A percentile compares a stretch with the other conserved stretches of the same genome.
These are phyloP conservation scores for Mallotus repandus DNA, from an alignment of 441 rosid species.

Conservation along the genomic window DNA sequence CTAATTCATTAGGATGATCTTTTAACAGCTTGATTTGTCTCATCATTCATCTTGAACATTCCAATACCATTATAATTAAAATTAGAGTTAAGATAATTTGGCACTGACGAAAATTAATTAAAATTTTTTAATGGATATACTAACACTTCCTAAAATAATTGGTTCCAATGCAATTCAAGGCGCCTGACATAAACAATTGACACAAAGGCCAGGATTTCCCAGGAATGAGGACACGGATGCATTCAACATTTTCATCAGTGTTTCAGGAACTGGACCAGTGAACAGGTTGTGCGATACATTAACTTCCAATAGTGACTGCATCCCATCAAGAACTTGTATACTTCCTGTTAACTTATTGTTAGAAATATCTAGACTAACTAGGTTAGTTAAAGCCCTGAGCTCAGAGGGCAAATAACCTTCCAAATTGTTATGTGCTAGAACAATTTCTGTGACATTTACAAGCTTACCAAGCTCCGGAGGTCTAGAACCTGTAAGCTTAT, in stretches of 20 bases:
- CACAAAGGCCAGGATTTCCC: slow-evolving; percentile 63
- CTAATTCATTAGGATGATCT: no score
- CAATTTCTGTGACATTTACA: slow-evolving; percentile 35
- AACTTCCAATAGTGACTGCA: slow-evolving; percentile 38
- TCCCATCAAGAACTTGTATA: slow-evolving; percentile 39
- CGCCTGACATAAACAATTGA: slow-evolving; percentile 34
- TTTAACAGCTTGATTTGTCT: no score
- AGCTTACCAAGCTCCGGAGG: slow-evolving; percentile 64
- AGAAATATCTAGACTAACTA: slow-evolving; percentile 60
- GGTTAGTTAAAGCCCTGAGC: slow-evolving; percentile 38
- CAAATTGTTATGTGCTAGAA: slow-evolving; percentile 58
- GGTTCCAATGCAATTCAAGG: slow-evolving; percentile 28
- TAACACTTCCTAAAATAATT: slow-evolving; percentile 38
- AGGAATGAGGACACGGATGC: slow-evolving; percentile 47
- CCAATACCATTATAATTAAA: no score
- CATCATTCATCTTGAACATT: no score
- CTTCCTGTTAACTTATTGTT: slow-evolving; percentile 63
- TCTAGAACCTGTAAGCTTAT: slow-evolving; percentile 54
- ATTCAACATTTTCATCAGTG: slow-evolving; percentile 32
- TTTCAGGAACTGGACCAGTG: slow-evolving; percentile 61
- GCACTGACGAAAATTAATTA: no score
- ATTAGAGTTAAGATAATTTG: no score
- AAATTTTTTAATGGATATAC: no score
- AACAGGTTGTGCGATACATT: slow-evolving; percentile 65
- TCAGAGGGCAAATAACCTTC: slow-evolving; percentile 59